These are phyloP conservation scores for Dalbergia cochinchinensis DNA, from an alignment of 306 rosid species.

Conservation along the genomic window DNA sequence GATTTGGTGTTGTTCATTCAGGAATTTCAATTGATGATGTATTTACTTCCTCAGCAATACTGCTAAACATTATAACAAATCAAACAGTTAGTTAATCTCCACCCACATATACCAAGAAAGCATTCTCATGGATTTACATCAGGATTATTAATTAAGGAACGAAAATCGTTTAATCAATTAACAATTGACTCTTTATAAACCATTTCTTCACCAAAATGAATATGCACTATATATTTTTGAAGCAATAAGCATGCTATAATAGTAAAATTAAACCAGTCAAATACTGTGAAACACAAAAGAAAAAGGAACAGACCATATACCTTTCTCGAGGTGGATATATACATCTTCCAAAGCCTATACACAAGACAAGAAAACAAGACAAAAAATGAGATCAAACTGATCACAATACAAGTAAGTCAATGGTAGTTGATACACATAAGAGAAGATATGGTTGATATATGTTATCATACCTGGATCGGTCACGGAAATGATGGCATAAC, in stretches of 20 bases:
- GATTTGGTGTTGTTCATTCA: too few species aligned
- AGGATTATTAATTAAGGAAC: too few species aligned
- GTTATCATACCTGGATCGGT: conserved; percentile 64
- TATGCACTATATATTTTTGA: too few species aligned
- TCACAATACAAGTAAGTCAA: neutral
- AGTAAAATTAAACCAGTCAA: neutral
- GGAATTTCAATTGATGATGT: conserved; percentile 20
- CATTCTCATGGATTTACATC: too few species aligned
- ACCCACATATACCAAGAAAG: too few species aligned
- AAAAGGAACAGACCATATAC: conserved; percentile 38
- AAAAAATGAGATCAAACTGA: neutral
- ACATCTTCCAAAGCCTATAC: conserved; percentile 81
- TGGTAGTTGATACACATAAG: too few species aligned
- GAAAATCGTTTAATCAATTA: too few species aligned
- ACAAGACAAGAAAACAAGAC: neutral
- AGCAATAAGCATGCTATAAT: too few species aligned
- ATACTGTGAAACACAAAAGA: neutral
- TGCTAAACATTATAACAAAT: conserved; percentile 31
- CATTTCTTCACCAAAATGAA: too few species aligned
- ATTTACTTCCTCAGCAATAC: conserved; percentile 62
- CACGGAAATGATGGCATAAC: conserved; percentile 72
- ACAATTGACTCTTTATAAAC: neutral
- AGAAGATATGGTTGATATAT: too few species aligned
- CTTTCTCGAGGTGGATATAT: conserved; percentile 69
- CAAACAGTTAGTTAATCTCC: conserved; percentile 34